A percentile compares a stretch with the other conserved stretches of the same genome.
Evolutionary conservation across 352 stramenopile species (phyloP).

Genomic region (Globisporangium nagaii): DNA sequence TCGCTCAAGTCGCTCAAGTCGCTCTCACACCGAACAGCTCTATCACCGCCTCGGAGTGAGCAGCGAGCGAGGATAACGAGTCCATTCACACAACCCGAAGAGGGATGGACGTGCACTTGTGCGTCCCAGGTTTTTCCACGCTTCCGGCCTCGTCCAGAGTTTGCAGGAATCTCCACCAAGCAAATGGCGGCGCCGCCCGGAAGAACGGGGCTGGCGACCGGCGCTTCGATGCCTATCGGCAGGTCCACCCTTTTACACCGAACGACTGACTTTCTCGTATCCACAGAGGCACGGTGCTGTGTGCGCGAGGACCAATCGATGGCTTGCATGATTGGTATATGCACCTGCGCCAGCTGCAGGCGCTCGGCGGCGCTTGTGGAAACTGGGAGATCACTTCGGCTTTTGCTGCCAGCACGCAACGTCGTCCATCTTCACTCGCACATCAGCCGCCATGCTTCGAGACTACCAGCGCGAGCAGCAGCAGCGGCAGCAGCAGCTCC

Average conservation of each 20-base stretch:
- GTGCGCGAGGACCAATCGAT: not conserved
- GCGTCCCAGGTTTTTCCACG: too few relatives aligned
- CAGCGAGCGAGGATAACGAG: too few relatives aligned
- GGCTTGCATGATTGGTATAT: too few relatives aligned
- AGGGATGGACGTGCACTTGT: too few relatives aligned
- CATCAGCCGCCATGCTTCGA: too few relatives aligned
- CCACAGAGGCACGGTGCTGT: not conserved
- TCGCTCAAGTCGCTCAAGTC: not conserved
- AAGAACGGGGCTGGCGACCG: too few relatives aligned
- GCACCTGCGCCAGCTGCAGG: too few relatives aligned
- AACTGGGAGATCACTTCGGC: slow-evolving; percentile 1
- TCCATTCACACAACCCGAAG: too few relatives aligned
- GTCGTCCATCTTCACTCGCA: not conserved
- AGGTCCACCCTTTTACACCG: not conserved
- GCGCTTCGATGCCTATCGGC: too few relatives aligned
- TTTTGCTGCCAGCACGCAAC: not conserved
- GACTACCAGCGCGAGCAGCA: not conserved
- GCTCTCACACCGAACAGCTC: not conserved
- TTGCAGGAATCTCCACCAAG: too few relatives aligned
- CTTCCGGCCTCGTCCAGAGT: too few relatives aligned
- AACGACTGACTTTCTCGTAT: not conserved
- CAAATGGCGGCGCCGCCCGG: too few relatives aligned
- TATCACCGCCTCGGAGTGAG: not conserved
- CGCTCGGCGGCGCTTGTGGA: not conserved
- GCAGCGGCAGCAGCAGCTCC: not conserved